These are phyloP conservation scores for Aspergillaceae sp. DNA, from an alignment of 2,329 filamentous ascomycete genomes.

Conservation along the genomic window DNA sequence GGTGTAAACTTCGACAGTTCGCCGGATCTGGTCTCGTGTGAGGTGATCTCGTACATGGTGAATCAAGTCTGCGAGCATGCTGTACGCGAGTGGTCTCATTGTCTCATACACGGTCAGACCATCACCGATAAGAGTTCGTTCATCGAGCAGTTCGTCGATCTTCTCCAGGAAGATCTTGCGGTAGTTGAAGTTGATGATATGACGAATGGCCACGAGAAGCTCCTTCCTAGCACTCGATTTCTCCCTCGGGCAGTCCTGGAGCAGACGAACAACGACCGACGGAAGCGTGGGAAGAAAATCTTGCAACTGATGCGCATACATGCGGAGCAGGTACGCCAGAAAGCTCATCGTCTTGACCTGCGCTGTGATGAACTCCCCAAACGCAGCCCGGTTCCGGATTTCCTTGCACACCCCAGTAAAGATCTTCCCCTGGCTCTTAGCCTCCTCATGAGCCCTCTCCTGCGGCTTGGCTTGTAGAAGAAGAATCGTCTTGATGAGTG, in stretches of 20 bases:
- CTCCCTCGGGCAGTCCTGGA: slow-evolving; percentile 90
- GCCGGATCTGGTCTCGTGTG: slow-evolving; percentile 79
- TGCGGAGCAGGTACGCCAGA: slow-evolving; percentile 79
- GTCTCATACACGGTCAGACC: slow-evolving; percentile 95
- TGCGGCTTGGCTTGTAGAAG: slow-evolving; percentile 86
- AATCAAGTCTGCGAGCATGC: slow-evolving; percentile 95
- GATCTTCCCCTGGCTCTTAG: slow-evolving; percentile 65
- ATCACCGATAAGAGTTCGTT: slow-evolving; percentile 88
- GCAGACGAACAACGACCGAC: slow-evolving; percentile 76
- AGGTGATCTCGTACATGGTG: slow-evolving; percentile 92
- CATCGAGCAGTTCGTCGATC: slow-evolving; percentile 90
- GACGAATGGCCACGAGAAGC: slow-evolving; percentile 86
- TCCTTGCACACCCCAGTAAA: slow-evolving; percentile 90
- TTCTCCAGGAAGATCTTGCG: slow-evolving; percentile 88
- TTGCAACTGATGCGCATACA: slow-evolving; percentile 75
- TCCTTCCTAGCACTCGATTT: slow-evolving; percentile 93
- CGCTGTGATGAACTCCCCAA: slow-evolving; percentile 94
- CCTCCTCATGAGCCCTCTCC: slow-evolving; percentile 81
- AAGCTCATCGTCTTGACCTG: slow-evolving; percentile 99
- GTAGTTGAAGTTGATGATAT: slow-evolving; percentile 99
- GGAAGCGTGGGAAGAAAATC: slow-evolving; percentile 84
- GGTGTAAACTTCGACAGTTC: slow-evolving; percentile 95
- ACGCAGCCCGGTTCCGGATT: slow-evolving; percentile 87
- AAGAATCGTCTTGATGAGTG: slow-evolving; percentile 83
- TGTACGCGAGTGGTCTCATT: slow-evolving; percentile 90